These are phyloP conservation scores for Phytophthora nicotianae DNA, from an alignment of 352 stramenopile genomes.

Conservation along the genomic window DNA sequence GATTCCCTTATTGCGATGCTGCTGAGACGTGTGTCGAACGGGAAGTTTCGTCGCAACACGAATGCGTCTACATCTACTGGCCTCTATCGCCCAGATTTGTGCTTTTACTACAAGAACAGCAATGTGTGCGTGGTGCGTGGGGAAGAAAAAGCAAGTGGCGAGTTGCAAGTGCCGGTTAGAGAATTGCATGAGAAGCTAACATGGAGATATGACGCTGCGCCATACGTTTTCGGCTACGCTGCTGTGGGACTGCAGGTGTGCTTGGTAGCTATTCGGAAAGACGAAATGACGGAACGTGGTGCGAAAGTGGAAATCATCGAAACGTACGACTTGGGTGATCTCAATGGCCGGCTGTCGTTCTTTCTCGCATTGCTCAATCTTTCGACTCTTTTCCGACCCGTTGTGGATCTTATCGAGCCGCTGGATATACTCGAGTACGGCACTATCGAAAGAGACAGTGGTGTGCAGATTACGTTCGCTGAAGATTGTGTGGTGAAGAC, in stretches of 20 bases:
- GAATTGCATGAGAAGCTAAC: neutral
- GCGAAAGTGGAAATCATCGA: neutral
- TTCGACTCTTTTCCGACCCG: neutral
- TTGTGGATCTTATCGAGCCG: neutral
- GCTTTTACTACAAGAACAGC: too few species aligned
- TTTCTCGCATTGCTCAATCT: neutral
- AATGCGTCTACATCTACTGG: too few species aligned
- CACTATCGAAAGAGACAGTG: neutral
- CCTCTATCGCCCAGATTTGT: too few species aligned
- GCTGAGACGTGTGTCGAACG: too few species aligned
- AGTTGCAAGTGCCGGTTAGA: neutral
- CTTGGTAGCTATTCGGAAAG: neutral
- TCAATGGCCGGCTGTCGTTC: neutral
- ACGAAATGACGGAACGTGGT: neutral
- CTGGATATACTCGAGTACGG: neutral
- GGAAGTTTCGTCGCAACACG: too few species aligned
- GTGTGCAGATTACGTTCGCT: neutral
- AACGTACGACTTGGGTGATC: neutral
- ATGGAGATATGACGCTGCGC: neutral
- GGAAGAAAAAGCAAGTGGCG: neutral
- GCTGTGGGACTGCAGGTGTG: neutral
- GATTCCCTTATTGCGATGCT: slow-evolving; percentile 11
- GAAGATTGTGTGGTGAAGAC: neutral
- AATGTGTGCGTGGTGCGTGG: neutral
- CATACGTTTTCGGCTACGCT: neutral